Evolutionary conservation across 768 basidiomycete genomes (phyloP).

Genomic region (Lactifluus subvellereus): DNA sequence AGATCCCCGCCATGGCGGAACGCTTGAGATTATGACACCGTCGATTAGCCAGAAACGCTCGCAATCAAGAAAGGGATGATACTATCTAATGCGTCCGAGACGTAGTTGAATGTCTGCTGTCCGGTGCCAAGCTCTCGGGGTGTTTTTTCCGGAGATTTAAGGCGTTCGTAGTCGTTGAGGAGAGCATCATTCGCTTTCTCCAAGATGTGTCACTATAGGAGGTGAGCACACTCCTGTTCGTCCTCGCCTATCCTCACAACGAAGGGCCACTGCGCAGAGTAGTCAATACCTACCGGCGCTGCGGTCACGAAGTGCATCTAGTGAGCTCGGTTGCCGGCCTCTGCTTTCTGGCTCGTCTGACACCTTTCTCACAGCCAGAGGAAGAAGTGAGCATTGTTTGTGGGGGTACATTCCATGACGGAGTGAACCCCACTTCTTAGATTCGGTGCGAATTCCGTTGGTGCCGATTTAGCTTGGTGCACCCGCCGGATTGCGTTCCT

Average conservation of each 20-base stretch:
- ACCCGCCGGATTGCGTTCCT: constrained; percentile 14
- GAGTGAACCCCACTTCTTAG: constrained; percentile 10
- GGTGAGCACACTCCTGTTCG: constrained; percentile 39
- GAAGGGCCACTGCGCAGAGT: constrained; percentile 42
- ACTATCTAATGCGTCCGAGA: constrained; percentile 22
- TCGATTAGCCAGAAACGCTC: constrained; percentile 11
- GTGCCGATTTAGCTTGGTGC: constrained; percentile 17
- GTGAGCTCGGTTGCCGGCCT: constrained; percentile 3
- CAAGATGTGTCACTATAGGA: constrained; percentile 67
- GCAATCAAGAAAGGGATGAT: constrained; percentile 15
- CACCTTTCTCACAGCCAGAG: constrained; percentile 9
- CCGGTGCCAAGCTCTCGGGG: constrained; percentile 16
- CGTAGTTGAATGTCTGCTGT: constrained; percentile 1
- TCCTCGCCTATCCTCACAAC: constrained; percentile 20
- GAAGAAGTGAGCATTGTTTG: constrained; percentile 15
- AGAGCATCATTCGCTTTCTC: constrained; percentile 13
- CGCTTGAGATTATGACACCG: constrained; percentile 7
- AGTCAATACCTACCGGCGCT: constrained; percentile 42
- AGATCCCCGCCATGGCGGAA: constrained; percentile 17
- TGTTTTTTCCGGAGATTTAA: constrained; percentile 13
- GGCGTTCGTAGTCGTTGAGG: not conserved
- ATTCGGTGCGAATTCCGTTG: constrained; percentile 20
- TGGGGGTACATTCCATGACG: not conserved
- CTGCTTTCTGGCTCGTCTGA: constrained; percentile 2
- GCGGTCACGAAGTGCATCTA: constrained; percentile 20